Base-by-base conservation (phyloP, 257 asterid genomes). In the Salvia hispanica region DNA sequence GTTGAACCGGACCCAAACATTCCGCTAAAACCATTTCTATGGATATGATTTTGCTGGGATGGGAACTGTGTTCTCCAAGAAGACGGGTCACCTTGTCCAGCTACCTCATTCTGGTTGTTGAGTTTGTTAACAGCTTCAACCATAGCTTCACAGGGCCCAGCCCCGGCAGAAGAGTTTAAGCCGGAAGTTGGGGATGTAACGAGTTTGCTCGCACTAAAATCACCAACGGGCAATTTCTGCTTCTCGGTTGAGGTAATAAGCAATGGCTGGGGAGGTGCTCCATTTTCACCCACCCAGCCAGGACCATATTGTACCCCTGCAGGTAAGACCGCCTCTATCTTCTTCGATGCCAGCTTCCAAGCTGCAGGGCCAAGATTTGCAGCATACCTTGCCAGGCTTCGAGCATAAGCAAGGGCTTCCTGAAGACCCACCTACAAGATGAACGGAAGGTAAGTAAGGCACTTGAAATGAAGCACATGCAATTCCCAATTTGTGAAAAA, bases 251-350 rank as follows among this genome's bases (percentile, higher is more conserved):
- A 48, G 76, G 76, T 71, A 4, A 86, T 71, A 4, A 86, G 51
- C 40, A 62, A 72, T 9, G 82, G 70, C 39, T 76, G 85, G 7
- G 78, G 66, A 15, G 84, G 76, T 40, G 75, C 58, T 56, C 60
- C 91, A 7, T 76, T 66, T 4, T 93, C 95, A 72, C 92, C 95
- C 55, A 90, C 97, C 99, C 99, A 93, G 50, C 99, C 99, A 5
- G 95, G 99, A 56, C 99, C 97, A 18, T 88, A 93, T 62, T 92
- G 78, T 15, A 85, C 80, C 14, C 96, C 96, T 5, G 88, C 71
- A 54, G 99, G 97, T 69, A 93, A 80, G 36, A 82, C 79, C 2
- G 76, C 65, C 64, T 83, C 87, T 31, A 94, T 77, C 78, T 82
- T 94, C 84, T 76, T 79, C 0, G 91, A 88, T 7, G 99, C 99